Evolutionary conservation across 2,329 filamentous ascomycete species (phyloP), one percentile per base, ranked within the genome.

Genomic region (Diaporthe amygdali): DNA sequence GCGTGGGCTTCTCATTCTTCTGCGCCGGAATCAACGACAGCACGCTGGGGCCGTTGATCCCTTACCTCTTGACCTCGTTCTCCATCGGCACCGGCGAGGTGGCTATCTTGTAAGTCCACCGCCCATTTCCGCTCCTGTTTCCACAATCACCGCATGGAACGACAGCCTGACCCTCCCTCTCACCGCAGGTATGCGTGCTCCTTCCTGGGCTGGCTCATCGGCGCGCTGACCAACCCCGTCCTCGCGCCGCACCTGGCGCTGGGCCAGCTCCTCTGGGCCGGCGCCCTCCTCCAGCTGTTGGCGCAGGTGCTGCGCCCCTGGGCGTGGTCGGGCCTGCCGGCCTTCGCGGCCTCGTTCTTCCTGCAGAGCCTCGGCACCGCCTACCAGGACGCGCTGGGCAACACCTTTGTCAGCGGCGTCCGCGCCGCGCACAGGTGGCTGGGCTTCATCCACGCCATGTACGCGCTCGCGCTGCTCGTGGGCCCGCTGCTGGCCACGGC

Each of bases 21-120:
- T 88, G 90, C 37, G 89, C 90, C 0, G 90, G 91, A 0, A 83
- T 89, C 59, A 92, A 91, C 70, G 91, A 92, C 76, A 90, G 90
- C 39, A 90, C 87, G 72, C 81, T 92, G 0, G 91, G 91, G 2
- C 85, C 90, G 1, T 74, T 93, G 17, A 86, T 92, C 1, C 91
- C 90, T 0, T 91, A 92, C 75, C 84, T 92, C 12, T 84, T 92
- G 22, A 17, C 5, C n/a, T 2, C 44, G 1, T 51, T 56, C 66
- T 63, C 15, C 25, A 67, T 80, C 34, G 75, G 78, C 30, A 79
- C 78, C 1, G 77, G 79, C 9, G 77, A 79, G 67, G 72, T 77
- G 12, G 78, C 75, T 46, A 76, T 77, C 56, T 77, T 80, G 78
- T 79, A 49, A 74, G 49, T 75, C 39, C 4, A 15, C 14, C 34